Percentiles rank a stretch among this genome's conserved stretches.
These are phyloP conservation scores for Tephrocybe sp. DNA, from an alignment of 768 basidiomycete species.

Conservation along the genomic window DNA sequence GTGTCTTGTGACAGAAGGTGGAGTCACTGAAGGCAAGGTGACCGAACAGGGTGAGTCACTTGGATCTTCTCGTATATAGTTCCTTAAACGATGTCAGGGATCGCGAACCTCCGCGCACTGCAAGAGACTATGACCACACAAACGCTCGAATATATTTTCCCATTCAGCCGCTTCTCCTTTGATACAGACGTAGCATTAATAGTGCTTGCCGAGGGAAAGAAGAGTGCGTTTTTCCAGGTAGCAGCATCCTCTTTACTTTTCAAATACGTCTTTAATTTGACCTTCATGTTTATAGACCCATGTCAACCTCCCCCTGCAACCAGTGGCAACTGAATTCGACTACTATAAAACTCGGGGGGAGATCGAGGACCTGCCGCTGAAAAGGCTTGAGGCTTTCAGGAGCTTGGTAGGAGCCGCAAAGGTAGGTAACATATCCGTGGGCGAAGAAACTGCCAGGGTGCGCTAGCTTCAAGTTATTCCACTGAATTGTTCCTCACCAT, in stretches of 20 bases:
- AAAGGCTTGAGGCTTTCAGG: conserved; percentile 56
- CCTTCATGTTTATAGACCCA: conserved; percentile 48
- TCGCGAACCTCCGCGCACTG: conserved; percentile 60
- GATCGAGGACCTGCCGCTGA: conserved; percentile 44
- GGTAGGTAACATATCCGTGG: conserved; percentile 52
- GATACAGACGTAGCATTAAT: conserved; percentile 73
- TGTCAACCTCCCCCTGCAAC: conserved; percentile 50
- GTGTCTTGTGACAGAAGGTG: conserved; percentile 65
- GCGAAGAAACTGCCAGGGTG: conserved; percentile 62
- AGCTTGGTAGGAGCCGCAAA: conserved; percentile 62
- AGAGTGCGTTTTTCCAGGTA: conserved; percentile 76
- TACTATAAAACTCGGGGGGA: conserved; percentile 52
- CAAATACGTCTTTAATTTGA: conserved; percentile 5
- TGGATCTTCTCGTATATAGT: background rate
- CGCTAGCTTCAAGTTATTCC: no score
- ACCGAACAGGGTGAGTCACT: conserved; percentile 49
- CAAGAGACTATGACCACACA: conserved; percentile 68
- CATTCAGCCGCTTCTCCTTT: conserved; percentile 72
- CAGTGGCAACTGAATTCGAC: conserved; percentile 19
- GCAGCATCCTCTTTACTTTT: background rate
- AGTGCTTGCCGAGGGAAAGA: conserved; percentile 59
- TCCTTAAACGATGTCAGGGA: conserved; percentile 36
- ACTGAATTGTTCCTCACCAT: no score
- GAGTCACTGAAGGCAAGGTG: conserved; percentile 67
- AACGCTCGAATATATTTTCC: conserved; percentile 72